These are phyloP conservation scores for Mycena haematopus DNA, from an alignment of 768 basidiomycete species.

Conservation along the genomic window DNA sequence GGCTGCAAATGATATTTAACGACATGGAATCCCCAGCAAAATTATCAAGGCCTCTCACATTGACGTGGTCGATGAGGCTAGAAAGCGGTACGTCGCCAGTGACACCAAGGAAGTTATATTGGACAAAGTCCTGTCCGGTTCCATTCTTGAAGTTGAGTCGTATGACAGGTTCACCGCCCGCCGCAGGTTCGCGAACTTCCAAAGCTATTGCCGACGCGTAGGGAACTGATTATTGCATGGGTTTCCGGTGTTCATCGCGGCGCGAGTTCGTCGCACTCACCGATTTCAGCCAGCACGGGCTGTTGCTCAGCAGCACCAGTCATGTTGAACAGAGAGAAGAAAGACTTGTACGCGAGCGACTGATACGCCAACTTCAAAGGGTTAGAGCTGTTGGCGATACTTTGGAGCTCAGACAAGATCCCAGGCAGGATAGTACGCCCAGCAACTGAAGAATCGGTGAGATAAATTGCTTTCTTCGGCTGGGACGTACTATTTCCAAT, in stretches of 20 bases:
- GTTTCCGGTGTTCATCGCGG: too few relatives aligned
- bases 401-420: slow-evolving; percentile 58
- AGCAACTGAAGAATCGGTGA: slow-evolving; percentile 56
- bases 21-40: background rate
- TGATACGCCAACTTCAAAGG: slow-evolving; percentile 64
- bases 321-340: slow-evolving; percentile 81
- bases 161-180: slow-evolving; percentile 55
- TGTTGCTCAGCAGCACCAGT: slow-evolving; percentile 59
- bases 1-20: slow-evolving; percentile 42
- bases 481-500: slow-evolving; percentile 65
- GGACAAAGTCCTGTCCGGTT: slow-evolving; percentile 53
- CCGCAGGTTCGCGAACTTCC: slow-evolving; percentile 60
- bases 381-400: slow-evolving; percentile 55
- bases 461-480: background rate
- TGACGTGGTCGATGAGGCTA: slow-evolving; percentile 50
- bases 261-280: slow-evolving; percentile 38
- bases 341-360: slow-evolving; percentile 78
- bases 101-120: slow-evolving; percentile 53
- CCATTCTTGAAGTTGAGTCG: slow-evolving; percentile 78
- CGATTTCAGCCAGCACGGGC: slow-evolving; percentile 63
- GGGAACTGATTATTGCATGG: slow-evolving; percentile 50
- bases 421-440: slow-evolving; percentile 68
- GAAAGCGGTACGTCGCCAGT: slow-evolving; percentile 61
- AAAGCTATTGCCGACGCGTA: slow-evolving; percentile 64
- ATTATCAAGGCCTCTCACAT: slow-evolving; percentile 33